phyloP scores from a whole-genome alignment of 768 basidiomycete species.

The Leucogyrophana mollusca region DNA sequence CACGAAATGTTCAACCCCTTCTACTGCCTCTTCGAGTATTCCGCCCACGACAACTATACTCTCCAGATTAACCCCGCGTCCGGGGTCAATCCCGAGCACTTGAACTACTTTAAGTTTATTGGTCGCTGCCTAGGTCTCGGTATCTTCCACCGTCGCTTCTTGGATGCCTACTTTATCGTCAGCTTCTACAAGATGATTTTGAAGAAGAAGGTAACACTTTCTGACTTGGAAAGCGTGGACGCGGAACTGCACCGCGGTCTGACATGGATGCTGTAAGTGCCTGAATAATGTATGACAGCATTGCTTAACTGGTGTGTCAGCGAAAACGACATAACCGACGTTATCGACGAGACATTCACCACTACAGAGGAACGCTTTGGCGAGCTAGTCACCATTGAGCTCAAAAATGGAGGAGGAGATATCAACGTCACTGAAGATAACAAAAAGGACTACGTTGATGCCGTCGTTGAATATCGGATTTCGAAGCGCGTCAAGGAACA shows the following conservation, averaged over 20 bases:
- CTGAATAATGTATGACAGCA: background rate
- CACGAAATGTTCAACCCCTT: constrained; percentile 99
- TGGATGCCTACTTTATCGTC: constrained; percentile 99
- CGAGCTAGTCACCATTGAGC: constrained; percentile 95
- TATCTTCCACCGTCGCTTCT: constrained; percentile 98
- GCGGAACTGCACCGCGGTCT: constrained; percentile 91
- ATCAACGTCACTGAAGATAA: constrained; percentile 92
- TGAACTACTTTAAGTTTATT: constrained; percentile 99
- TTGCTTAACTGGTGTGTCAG: constrained; percentile 38
- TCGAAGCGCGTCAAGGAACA: constrained; percentile 97
- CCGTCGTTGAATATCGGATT: constrained; percentile 95
- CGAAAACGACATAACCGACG: constrained; percentile 97
- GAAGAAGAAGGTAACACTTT: constrained; percentile 93
- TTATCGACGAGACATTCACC: constrained; percentile 97
- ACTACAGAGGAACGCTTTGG: constrained; percentile 98
- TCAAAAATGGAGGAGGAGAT: constrained; percentile 86
- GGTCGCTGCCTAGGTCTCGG: constrained; percentile 93
- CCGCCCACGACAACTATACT: constrained; percentile 99
- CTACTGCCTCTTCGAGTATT: constrained; percentile 99
- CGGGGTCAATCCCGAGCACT: constrained; percentile 96
- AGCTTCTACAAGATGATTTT: constrained; percentile 99
- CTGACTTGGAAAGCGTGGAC: constrained; percentile 96
- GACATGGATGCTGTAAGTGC: constrained; percentile 96
- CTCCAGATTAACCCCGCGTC: constrained; percentile 99
- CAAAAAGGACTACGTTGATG: constrained; percentile 98